Evolutionary conservation across 78 protist species (phyloP), one percentile per base, ranked within the genome.

Genomic region (Anaeramoeba flamelloides): DNA sequence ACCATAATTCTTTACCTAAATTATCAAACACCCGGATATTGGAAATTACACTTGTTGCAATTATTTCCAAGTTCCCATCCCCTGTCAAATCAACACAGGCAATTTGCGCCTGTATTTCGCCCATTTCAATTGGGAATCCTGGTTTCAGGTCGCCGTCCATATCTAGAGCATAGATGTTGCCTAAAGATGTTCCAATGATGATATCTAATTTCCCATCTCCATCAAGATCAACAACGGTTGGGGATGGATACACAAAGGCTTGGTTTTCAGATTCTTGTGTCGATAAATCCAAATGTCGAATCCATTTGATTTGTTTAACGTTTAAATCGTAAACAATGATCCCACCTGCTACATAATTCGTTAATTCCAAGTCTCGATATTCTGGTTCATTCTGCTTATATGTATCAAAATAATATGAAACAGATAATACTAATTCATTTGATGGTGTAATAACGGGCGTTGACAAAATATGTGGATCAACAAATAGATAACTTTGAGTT

Each of bases 261-360:
- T 17, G 69, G 17, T 12, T 26, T 36, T 1, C 41, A 22, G 85
- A 36, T 53, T 82, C 79, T 79, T 82, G 80, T 41, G 85, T 82
- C 34, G 85, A 77, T 41, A 82, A 76, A 53, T 82, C 85, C 1
- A 82, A 80, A 74, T 82, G 85, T 41, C 4, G 4, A 3, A n/a
- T 41, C 64, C 82, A 87, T 69, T 77, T 80, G 41, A 88, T 36
- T 4, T 26, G 33, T 40, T 86, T 79, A 1, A 79, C 77, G 2
- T 39, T 53, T 32, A 88, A 65, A 76, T 86, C 78, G 31, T 87
- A 74, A 33, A 81, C 88, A 3, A 83, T 84, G 31, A 92, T 78
- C 17, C 92, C 95, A 32, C 91, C 90, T 1, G 93, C 90, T 34
- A 90, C 87, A 81, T 92, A 92, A n/a, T 88, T 85, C 34, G 37